Conservation (phyloP, 371 early-diverging fungal species). For the Mortierella sp. region DNA sequence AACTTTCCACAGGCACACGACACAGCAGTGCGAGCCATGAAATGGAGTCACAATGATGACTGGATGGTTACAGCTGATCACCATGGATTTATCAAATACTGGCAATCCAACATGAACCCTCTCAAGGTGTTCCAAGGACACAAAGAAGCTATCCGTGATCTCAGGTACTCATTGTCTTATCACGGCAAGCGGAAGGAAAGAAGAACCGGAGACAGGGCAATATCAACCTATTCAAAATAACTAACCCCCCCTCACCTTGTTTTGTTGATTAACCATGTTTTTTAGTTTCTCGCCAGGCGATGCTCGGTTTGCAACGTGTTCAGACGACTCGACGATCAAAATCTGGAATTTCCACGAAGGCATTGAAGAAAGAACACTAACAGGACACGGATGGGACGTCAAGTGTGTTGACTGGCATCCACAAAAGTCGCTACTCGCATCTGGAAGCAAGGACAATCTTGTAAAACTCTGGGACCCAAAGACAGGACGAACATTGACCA, state of each 20-base stretch:
- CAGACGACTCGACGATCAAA: conserved; percentile 98
- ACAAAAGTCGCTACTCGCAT: conserved; percentile 93
- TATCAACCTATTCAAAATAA: background rate
- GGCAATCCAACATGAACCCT: conserved; percentile 99
- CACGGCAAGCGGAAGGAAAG: no score
- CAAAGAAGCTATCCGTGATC: conserved; percentile 93
- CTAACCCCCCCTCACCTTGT: no score
- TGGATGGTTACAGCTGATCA: conserved; percentile 99
- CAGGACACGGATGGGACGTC: conserved; percentile 99
- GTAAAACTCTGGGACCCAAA: conserved; percentile 99
- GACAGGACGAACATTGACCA: conserved; percentile 86
- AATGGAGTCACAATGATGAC: conserved; percentile 97
- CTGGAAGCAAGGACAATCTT: conserved; percentile 98
- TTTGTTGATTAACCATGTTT: no score
- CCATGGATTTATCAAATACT: conserved; percentile 97
- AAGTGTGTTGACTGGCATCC: conserved; percentile 99
- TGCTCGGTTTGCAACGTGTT: conserved; percentile 96
- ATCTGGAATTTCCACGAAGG: conserved; percentile 97
- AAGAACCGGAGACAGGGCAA: background rate
- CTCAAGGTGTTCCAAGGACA: conserved; percentile 95
- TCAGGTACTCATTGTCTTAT: no score
- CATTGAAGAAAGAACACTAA: conserved; percentile 84
- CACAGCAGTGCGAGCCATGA: conserved; percentile 95
- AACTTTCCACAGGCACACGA: conserved; percentile 95
- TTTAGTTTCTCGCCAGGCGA: conserved; percentile 88